Evolutionary conservation across 2,329 filamentous ascomycete genomes (phyloP).

Genomic region (Nectriaceae sp.): DNA sequence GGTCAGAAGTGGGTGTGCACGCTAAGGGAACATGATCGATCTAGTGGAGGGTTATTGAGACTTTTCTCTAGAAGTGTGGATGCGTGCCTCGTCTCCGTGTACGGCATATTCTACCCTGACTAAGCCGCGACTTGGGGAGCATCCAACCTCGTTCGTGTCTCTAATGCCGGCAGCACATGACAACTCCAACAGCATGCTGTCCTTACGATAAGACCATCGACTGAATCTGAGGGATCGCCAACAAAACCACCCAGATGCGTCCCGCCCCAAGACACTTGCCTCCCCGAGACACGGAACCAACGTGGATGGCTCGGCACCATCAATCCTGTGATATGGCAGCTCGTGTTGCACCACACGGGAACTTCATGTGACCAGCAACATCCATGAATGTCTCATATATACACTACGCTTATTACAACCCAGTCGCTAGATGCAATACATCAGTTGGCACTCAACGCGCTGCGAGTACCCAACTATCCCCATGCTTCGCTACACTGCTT

Average conservation of each 20-base stretch:
- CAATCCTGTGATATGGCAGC: slow-evolving; percentile 21
- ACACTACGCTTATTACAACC: too few species aligned
- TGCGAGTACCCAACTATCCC: too few species aligned
- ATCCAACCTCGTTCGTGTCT: background rate
- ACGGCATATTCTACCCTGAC: background rate
- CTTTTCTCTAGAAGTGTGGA: background rate
- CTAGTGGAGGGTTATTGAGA: slow-evolving; percentile 1
- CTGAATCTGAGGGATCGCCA: background rate
- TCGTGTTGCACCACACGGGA: slow-evolving; percentile 22
- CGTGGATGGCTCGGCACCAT: slow-evolving; percentile 25
- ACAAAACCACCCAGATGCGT: slow-evolving; percentile 10
- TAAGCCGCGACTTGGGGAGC: background rate
- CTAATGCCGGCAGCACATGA: background rate
- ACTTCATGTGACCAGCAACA: slow-evolving; percentile 27
- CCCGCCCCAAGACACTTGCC: slow-evolving; percentile 19
- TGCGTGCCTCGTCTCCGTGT: background rate
- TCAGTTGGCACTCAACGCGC: too few species aligned
- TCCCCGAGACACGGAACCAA: slow-evolving; percentile 28
- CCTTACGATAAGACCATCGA: background rate
- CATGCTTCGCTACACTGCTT: background rate
- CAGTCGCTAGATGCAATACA: too few species aligned
- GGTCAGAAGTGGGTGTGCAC: background rate
- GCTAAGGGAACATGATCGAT: background rate
- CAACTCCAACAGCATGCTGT: background rate
- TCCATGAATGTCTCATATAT: slow-evolving; percentile 27